These are phyloP conservation scores for Candida piceae DNA, from an alignment of 805 yeast genomes.

Conservation along the genomic window DNA sequence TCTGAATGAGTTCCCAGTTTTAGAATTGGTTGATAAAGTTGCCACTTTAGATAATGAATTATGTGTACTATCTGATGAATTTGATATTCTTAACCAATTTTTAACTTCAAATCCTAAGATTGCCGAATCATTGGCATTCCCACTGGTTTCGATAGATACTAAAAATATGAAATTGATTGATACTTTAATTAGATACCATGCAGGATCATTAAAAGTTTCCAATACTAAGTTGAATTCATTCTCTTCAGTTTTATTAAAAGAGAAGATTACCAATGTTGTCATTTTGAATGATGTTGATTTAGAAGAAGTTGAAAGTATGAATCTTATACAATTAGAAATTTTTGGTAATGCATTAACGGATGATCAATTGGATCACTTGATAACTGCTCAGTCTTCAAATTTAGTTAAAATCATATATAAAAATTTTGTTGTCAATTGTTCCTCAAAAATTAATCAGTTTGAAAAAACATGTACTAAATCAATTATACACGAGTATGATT, in stretches of 20 bases:
- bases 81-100: conserved; percentile 1
- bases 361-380: background rate
- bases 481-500: conserved; percentile 2
- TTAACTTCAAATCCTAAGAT: background rate
- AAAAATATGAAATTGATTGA: background rate
- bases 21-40: conserved; percentile 4
- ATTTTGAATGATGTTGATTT: background rate
- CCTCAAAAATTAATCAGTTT: background rate
- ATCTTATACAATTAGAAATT: background rate
- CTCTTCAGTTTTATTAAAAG: background rate
- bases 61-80: conserved; percentile 1
- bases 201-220: background rate
- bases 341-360: background rate
- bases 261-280: background rate
- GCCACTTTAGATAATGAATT: background rate
- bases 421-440: conserved; percentile 3
- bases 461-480: background rate
- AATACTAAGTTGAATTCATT: background rate
- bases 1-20: background rate
- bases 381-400: background rate
- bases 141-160: conserved; percentile 1
- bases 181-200: background rate
- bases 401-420: conserved; percentile 5
- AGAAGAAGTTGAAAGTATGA: background rate
- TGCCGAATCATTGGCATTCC: conserved; percentile 1